phyloP scores from a whole-genome alignment of 495 filamentous ascomycete genomes.

The Xylaria scruposa region DNA sequence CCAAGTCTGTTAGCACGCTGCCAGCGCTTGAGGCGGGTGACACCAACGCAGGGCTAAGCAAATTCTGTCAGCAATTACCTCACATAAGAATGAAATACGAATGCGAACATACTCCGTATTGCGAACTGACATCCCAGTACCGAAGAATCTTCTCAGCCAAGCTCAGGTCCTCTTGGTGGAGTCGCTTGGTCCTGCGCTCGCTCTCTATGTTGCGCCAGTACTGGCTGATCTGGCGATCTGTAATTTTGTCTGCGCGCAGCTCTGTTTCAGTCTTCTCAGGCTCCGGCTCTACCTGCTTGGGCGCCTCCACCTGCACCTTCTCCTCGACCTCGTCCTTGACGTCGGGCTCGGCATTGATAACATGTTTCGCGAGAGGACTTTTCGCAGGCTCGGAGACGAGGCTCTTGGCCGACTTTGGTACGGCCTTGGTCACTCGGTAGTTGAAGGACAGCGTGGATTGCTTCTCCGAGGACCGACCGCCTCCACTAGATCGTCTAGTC shows the following conservation, averaged over 20 bases:
- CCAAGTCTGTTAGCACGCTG: constrained; percentile 79
- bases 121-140: constrained; percentile 85
- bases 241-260: constrained; percentile 63
- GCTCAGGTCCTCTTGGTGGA: constrained; percentile 76
- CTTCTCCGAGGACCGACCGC: constrained; percentile 47
- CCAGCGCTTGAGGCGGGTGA: constrained; percentile 83
- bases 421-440: constrained; percentile 75
- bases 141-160: constrained; percentile 83
- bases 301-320: constrained; percentile 38
- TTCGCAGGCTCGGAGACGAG: constrained; percentile 48
- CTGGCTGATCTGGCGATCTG: constrained; percentile 65
- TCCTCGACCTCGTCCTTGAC: constrained; percentile 30
- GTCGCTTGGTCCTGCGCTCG: constrained; percentile 53
- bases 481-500: constrained; percentile 64
- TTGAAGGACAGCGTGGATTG: constrained; percentile 82
- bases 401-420: constrained; percentile 59
- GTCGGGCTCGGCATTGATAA: constrained; percentile 32
- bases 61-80: constrained; percentile 20
- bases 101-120: constrained; percentile 79
- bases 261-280: constrained; percentile 57
- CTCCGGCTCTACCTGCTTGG: constrained; percentile 23
- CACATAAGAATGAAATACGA: neutral
- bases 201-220: constrained; percentile 78
- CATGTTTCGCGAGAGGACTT: constrained; percentile 31
- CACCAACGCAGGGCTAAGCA: constrained; percentile 83